These are phyloP conservation scores for Lentithecium fluviatile DNA, from an alignment of 495 filamentous ascomycete genomes.

Conservation along the genomic window DNA sequence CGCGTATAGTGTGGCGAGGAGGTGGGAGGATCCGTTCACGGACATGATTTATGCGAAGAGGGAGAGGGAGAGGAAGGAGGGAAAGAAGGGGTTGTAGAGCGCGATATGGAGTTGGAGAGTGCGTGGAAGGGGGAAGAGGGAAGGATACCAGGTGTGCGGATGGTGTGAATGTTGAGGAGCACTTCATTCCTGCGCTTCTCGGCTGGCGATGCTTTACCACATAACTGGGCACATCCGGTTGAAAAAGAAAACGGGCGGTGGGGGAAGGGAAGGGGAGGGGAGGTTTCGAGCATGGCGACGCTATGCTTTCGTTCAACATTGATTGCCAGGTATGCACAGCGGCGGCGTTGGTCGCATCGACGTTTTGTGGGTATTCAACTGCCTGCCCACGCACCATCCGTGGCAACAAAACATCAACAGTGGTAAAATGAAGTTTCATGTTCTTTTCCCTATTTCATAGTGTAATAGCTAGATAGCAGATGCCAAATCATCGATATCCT, in stretches of 20 bases:
- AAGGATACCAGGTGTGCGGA: background rate
- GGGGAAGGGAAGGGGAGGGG: no score
- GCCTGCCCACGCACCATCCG: background rate
- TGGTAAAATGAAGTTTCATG: no score
- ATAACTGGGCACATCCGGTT: slow-evolving; percentile 1
- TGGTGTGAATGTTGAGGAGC: no score
- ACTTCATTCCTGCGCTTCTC: no score
- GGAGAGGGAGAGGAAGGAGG: slow-evolving; percentile 52
- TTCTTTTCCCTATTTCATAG: no score
- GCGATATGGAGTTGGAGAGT: background rate
- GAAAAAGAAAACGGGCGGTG: no score
- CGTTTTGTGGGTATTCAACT: slow-evolving; percentile 34
- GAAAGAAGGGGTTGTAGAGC: slow-evolving; percentile 45
- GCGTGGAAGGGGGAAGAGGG: background rate
- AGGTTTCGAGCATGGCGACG: background rate
- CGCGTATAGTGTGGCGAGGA: slow-evolving; percentile 78
- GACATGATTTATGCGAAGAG: slow-evolving; percentile 91
- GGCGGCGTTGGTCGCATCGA: slow-evolving; percentile 7
- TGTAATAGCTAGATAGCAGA: no score
- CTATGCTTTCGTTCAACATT: slow-evolving; percentile 15
- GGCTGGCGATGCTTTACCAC: no score
- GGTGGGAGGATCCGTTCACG: slow-evolving; percentile 97
- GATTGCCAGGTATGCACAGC: slow-evolving; percentile 8
- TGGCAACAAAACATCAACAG: background rate
- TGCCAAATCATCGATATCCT: no score